These are phyloP conservation scores for Gymnopilus junonius DNA, from an alignment of 768 basidiomycete genomes.

Conservation along the genomic window DNA sequence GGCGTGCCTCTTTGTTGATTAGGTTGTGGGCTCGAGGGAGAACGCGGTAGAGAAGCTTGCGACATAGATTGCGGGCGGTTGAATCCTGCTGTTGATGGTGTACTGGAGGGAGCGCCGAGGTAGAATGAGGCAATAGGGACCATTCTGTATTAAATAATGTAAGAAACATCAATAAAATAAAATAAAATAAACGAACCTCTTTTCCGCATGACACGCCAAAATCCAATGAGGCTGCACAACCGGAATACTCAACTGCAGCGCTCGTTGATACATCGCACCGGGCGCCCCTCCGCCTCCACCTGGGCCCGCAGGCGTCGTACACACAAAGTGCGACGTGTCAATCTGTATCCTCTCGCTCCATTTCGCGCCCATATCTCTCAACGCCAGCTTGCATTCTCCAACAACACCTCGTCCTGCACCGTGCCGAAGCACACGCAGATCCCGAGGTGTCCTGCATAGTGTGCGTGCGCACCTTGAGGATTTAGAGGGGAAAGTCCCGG, in stretches of 20 bases:
- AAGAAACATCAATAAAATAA: not conserved
- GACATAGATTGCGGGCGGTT: slow-evolving; percentile 79
- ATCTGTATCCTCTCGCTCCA: slow-evolving; percentile 95
- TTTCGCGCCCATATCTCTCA: slow-evolving; percentile 85
- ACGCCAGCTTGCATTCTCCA: slow-evolving; percentile 84
- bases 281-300: slow-evolving; percentile 62
- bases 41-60: slow-evolving; percentile 57
- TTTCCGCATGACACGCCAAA: slow-evolving; percentile 83
- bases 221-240: slow-evolving; percentile 97
- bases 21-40: slow-evolving; percentile 41
- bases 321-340: slow-evolving; percentile 98
- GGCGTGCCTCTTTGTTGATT: slow-evolving; percentile 29
- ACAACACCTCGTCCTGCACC: slow-evolving; percentile 72
- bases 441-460: slow-evolving; percentile 93
- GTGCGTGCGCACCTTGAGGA: slow-evolving; percentile 86
- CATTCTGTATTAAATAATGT: slow-evolving; percentile 76
- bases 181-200: slow-evolving; percentile 57
- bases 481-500: slow-evolving; percentile 89
- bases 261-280: slow-evolving; percentile 92
- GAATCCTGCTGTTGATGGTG: slow-evolving; percentile 45
- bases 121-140: slow-evolving; percentile 84
- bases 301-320: slow-evolving; percentile 82
- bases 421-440: slow-evolving; percentile 95
- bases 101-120: slow-evolving; percentile 66
- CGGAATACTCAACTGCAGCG: slow-evolving; percentile 90